These are phyloP conservation scores for Neofusicoccum laricinum DNA, from an alignment of 2,329 filamentous ascomycete species.

Conservation along the genomic window DNA sequence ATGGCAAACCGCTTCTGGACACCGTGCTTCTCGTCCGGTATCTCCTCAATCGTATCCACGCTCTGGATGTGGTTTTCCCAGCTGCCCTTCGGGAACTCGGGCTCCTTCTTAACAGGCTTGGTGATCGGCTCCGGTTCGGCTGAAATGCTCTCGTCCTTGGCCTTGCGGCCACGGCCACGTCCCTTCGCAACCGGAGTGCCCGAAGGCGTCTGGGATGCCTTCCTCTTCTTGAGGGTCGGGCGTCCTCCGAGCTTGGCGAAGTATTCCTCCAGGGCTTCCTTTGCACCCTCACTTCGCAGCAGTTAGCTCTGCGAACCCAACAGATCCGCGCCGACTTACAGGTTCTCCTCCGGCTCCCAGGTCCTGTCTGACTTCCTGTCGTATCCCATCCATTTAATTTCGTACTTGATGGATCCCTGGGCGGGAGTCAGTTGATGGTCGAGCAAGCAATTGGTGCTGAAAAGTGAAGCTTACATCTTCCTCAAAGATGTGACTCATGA, in stretches of 20 bases:
- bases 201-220: not conserved
- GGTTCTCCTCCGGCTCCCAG: constrained; percentile 75
- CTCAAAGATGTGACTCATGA: constrained; percentile 63
- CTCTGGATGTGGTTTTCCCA: constrained; percentile 73
- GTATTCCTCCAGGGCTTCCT: constrained; percentile 63
- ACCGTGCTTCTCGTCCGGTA: constrained; percentile 35
- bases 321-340: constrained; percentile 44
- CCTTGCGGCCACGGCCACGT: constrained; percentile 24
- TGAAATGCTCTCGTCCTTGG: constrained; percentile 24
- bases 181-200: constrained; percentile 1
- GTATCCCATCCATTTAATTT: constrained; percentile 81
- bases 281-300: constrained; percentile 31
- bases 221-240: constrained; percentile 53
- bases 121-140: constrained; percentile 24
- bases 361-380: constrained; percentile 68
- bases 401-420: constrained; percentile 57
- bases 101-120: constrained; percentile 38
- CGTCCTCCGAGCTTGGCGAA: constrained; percentile 62
- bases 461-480: constrained; percentile 27
- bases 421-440: constrained; percentile 2
- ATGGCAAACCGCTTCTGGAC: constrained; percentile 62
- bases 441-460: constrained; percentile 12
- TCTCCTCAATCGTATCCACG: constrained; percentile 71
- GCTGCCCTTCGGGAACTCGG: constrained; percentile 67
- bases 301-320: constrained; percentile 13